Base-by-base conservation (phyloP, 805 yeast genomes). In the Myxozyma neglecta region DNA sequence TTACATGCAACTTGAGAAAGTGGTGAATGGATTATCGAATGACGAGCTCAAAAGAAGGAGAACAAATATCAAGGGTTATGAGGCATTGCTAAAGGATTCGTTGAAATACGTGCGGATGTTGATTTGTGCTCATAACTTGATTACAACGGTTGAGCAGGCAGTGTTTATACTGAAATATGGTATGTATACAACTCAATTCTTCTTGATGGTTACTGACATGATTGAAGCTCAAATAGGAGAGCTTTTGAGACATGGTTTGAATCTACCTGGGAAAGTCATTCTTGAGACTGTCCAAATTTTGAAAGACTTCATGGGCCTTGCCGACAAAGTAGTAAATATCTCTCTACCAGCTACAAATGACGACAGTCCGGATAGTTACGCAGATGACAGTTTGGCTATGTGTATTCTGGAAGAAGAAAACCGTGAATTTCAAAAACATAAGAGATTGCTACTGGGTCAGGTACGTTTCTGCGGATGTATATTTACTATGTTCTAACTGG, bases 1-100 rank as follows among this genome's bases (percentile, higher is more conserved):
- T 49, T 66, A 59, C 32, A 10, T 56, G 49, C 52, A 60, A 48
- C 60, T 64, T n/a, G 67, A 64, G 36, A 49, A 44, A 11, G 50
- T 56, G 14, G 63, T 35, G 20, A 18, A 16, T 7, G 63, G 63
- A 10, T 10, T 64, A 11, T 39, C 63, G 10, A 36, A 11, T 7
- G 65, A 54, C 6, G 67, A 61, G 24, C 29, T 13, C 18, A 43
- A 14, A 20, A 50, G 57, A 10, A 53, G 67, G 11, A 20, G 42
- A n/a, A 10, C 35, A n/a, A 64, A 64, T 51, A 18, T 57, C 45
- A 36, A 49, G 24, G 64, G 50, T 8, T 61, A 57, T 37, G 67
- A 64, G 49, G 53, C 61, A 10, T 36, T 64, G 44, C 10, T 64
- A 24, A 44, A 35, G 20, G 65, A 64, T 32, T 56, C 66, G 24